These are phyloP conservation scores for Penicillium aurantiogriseum DNA, from an alignment of 2,329 filamentous ascomycete species.

Conservation along the genomic window DNA sequence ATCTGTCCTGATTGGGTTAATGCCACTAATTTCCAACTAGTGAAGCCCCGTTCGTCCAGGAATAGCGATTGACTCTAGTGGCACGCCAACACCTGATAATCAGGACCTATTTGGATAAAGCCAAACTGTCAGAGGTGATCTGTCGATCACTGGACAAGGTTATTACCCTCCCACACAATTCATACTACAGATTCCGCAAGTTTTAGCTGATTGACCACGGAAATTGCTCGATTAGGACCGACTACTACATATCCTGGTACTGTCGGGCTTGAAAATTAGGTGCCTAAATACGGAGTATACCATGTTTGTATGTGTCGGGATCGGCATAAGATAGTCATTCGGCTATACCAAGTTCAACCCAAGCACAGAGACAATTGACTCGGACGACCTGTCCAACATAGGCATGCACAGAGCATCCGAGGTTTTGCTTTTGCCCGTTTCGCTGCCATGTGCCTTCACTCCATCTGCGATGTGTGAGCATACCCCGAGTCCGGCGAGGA, in stretches of 20 bases:
- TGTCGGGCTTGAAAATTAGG: not conserved
- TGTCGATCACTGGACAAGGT: not conserved
- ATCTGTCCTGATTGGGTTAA: not conserved
- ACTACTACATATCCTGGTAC: not conserved
- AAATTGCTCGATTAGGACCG: not conserved
- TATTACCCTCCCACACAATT: not conserved
- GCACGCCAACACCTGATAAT: not conserved
- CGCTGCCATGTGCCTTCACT: not conserved
- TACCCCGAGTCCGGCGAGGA: not conserved
- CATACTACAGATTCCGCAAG: too few relatives aligned
- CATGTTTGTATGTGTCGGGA: not conserved
- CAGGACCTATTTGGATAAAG: not conserved
- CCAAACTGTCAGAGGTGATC: not conserved
- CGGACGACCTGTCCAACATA: not conserved
- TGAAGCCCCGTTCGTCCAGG: not conserved
- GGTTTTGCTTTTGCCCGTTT: not conserved
- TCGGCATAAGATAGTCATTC: slow-evolving; percentile 6
- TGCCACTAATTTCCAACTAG: not conserved
- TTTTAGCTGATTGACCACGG: not conserved
- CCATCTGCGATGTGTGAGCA: not conserved
- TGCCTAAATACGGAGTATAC: not conserved
- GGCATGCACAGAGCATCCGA: not conserved
- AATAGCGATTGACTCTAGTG: not conserved
- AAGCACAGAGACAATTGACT: not conserved
- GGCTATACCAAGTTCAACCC: not conserved